Conservation (phyloP, 2,329 filamentous ascomycete genomes). For the Incumbomyces delicatus region DNA sequence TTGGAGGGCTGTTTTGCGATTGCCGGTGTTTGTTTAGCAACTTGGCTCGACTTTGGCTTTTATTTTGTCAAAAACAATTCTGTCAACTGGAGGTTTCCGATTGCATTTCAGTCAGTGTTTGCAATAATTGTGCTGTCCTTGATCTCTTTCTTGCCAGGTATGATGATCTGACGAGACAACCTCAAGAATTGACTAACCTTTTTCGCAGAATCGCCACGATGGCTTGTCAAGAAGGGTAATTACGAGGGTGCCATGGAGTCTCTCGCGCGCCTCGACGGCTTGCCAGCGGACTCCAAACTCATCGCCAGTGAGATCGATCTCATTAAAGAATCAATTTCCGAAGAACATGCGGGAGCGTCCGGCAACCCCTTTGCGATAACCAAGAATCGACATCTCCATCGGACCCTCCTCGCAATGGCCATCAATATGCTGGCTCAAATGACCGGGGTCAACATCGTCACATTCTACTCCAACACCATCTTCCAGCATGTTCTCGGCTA, state of each 20-base stretch:
- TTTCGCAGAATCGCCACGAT: constrained; percentile 32
- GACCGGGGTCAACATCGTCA: constrained; percentile 41
- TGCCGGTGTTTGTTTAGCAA: not conserved
- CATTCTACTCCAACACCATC: constrained; percentile 41
- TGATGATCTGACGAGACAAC: no score
- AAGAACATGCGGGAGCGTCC: constrained; percentile 23
- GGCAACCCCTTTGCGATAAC: constrained; percentile 13
- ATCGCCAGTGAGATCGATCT: not conserved
- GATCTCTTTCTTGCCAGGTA: constrained; percentile 21
- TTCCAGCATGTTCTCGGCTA: constrained; percentile 39
- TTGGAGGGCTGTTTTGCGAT: constrained; percentile 31
- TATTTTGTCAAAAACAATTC: not conserved
- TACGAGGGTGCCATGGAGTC: constrained; percentile 27
- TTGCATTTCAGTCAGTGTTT: constrained; percentile 12
- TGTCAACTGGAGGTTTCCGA: not conserved
- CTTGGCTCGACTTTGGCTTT: constrained; percentile 1
- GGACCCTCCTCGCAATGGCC: constrained; percentile 27
- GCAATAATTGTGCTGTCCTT: constrained; percentile 18
- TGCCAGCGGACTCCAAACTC: not conserved
- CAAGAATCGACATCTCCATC: constrained; percentile 29
- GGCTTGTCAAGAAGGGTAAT: constrained; percentile 34
- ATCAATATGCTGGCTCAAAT: constrained; percentile 40
- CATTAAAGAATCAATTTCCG: not conserved
- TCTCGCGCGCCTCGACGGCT: constrained; percentile 26
- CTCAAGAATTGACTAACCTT: no score